Percentiles rank a stretch among this genome's conserved stretches.
Conservation (phyloP, 2,329 filamentous ascomycete genomes). For the Aspergillus fijiensis region DNA sequence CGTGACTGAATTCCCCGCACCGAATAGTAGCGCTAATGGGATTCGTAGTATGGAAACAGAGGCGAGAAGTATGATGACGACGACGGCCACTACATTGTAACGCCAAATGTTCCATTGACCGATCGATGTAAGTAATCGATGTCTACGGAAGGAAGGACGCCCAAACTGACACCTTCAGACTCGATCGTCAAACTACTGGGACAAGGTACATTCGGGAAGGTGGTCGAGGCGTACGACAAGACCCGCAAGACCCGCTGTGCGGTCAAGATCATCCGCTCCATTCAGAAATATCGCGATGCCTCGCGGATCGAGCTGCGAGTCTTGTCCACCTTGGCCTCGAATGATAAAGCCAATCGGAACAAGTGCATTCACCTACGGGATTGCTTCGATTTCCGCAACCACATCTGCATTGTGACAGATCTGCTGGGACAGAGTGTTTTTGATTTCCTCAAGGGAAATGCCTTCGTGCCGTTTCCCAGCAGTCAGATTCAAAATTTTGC, state of each 20-base stretch:
- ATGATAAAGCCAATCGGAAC: constrained; percentile 89
- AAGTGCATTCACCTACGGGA: constrained; percentile 95
- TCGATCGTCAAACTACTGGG: constrained; percentile 85
- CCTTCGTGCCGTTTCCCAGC: constrained; percentile 95
- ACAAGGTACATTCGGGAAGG: constrained; percentile 97
- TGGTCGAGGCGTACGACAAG: constrained; percentile 86
- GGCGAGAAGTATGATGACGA: constrained; percentile 86
- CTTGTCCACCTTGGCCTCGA: constrained; percentile 84
- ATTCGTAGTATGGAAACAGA: constrained; percentile 47
- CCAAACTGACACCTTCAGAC: constrained; percentile 55
- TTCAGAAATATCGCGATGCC: constrained; percentile 96
- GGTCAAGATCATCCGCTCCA: constrained; percentile 96
- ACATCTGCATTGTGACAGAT: constrained; percentile 84
- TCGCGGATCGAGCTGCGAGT: constrained; percentile 93
- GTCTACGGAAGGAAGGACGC: background rate
- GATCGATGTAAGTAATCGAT: constrained; percentile 72
- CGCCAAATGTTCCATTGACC: constrained; percentile 80
- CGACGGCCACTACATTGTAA: constrained; percentile 94
- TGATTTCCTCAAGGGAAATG: constrained; percentile 93
- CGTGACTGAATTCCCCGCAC: background rate
- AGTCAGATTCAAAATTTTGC: constrained; percentile 98
- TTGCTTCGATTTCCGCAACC: constrained; percentile 94
- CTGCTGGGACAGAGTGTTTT: constrained; percentile 93
- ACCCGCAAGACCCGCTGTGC: constrained; percentile 78
- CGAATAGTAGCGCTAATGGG: constrained; percentile 5